A percentile compares a stretch with the other conserved stretches of the same genome.
Conservation (phyloP, 495 filamentous ascomycete species). For the Xylaria curta region DNA sequence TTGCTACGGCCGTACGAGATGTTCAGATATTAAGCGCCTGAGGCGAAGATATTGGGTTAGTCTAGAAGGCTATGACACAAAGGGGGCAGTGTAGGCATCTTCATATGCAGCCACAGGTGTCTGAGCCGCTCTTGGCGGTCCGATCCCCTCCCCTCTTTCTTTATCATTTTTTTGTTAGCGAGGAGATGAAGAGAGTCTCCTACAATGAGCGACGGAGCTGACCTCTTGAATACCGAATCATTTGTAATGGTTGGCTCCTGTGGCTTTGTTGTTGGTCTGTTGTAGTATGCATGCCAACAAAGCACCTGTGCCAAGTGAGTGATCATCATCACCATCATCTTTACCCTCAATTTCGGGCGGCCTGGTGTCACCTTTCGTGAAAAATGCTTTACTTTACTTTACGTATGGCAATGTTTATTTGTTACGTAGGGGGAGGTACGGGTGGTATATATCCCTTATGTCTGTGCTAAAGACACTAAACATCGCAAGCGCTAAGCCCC, state of each 20-base stretch:
- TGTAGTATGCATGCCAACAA: not conserved
- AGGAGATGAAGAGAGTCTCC: not conserved
- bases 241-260: not conserved
- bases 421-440: not conserved
- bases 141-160: not conserved
- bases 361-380: not conserved
- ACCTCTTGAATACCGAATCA: not conserved
- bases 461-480: not conserved
- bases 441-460: not conserved
- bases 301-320: not conserved
- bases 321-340: no score
- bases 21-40: not conserved
- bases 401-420: not conserved
- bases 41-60: not conserved
- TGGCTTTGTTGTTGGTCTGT: not conserved
- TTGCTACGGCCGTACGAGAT: not conserved
- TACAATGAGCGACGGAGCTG: not conserved
- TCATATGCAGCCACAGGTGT: not conserved
- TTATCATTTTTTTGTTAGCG: not conserved
- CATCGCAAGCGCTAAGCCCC: conserved; percentile 8
- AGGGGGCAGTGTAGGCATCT: conserved; percentile 8
- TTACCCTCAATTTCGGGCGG: not conserved
- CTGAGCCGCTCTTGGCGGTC: conserved; percentile 17
- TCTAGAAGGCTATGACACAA: not conserved
- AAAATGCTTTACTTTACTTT: not conserved